A percentile compares a stretch with the other conserved stretches of the same genome.
Evolutionary conservation across 108 stramenopile genomes (phyloP).

Genomic region (Nannochloropsis salina): DNA sequence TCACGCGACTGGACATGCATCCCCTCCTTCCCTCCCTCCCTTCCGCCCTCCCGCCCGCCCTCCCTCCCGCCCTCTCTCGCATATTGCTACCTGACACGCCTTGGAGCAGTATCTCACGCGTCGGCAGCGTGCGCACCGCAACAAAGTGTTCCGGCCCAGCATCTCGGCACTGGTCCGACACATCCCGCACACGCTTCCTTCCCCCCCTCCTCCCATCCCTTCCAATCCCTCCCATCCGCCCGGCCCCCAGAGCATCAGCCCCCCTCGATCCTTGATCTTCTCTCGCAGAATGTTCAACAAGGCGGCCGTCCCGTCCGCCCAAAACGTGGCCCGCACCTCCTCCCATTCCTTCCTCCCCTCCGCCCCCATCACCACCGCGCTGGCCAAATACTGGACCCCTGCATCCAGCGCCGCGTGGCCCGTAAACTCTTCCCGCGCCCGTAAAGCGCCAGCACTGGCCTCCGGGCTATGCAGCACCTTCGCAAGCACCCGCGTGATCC

Average conservation of each 20-base stretch:
- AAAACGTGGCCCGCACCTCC: background rate
- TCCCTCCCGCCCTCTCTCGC: too few species aligned
- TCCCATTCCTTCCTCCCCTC: background rate
- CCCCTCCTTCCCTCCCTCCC: background rate
- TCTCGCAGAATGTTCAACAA: background rate
- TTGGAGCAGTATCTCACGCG: background rate
- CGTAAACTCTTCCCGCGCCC: background rate
- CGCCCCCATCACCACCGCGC: background rate
- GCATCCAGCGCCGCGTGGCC: background rate
- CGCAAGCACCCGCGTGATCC: too few species aligned
- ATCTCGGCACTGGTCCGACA: background rate
- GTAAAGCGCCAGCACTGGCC: too few species aligned
- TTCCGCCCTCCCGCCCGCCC: background rate
- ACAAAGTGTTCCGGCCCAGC: background rate
- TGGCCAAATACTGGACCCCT: background rate
- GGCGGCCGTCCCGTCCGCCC: background rate
- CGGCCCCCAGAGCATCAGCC: background rate
- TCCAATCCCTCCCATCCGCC: background rate
- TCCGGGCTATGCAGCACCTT: too few species aligned
- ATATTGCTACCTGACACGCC: conserved; percentile 14
- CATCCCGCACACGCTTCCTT: background rate
- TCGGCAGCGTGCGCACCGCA: background rate
- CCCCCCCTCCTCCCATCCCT: background rate
- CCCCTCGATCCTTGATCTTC: background rate
- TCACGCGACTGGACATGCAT: too few species aligned